Evolutionary conservation across 2,329 filamentous ascomycete genomes (phyloP).

Genomic region (Diaporthe nobilis): DNA sequence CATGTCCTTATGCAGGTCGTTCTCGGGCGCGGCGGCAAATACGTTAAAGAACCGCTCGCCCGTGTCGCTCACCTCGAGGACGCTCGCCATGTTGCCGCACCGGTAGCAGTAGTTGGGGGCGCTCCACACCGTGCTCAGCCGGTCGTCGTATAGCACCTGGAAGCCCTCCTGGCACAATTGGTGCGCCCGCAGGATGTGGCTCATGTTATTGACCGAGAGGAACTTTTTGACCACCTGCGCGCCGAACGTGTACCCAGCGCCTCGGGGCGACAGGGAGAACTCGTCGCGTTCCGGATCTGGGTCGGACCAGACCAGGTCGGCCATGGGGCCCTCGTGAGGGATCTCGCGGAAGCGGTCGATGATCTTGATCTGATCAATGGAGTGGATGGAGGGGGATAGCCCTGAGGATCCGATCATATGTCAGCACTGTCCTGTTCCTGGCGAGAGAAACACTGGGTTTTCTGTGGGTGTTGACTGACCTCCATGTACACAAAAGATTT

Average conservation of each 20-base stretch:
- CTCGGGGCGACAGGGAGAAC: slow-evolving; percentile 92
- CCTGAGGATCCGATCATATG: slow-evolving; percentile 59
- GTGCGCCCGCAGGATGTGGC: slow-evolving; percentile 96
- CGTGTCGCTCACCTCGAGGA: slow-evolving; percentile 93
- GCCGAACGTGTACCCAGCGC: slow-evolving; percentile 97
- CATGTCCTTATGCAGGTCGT: slow-evolving; percentile 89
- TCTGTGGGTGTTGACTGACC: slow-evolving; percentile 60
- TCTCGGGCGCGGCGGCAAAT: slow-evolving; percentile 96
- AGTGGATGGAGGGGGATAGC: slow-evolving; percentile 91
- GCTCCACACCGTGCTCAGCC: slow-evolving; percentile 96
- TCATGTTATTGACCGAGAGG: slow-evolving; percentile 96
- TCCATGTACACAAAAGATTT: slow-evolving; percentile 99
- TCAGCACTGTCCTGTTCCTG: slow-evolving; percentile 9
- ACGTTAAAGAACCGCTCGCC: slow-evolving; percentile 98
- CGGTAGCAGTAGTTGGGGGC: slow-evolving; percentile 96
- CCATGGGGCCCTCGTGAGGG: slow-evolving; percentile 98
- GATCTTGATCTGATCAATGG: slow-evolving; percentile 99
- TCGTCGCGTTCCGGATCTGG: slow-evolving; percentile 98
- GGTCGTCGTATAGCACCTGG: slow-evolving; percentile 95
- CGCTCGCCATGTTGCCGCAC: slow-evolving; percentile 97
- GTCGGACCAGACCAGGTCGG: slow-evolving; percentile 98
- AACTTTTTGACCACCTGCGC: slow-evolving; percentile 99
- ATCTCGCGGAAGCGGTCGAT: slow-evolving; percentile 99
- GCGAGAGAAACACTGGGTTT: background rate
- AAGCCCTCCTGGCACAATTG: slow-evolving; percentile 98